These are phyloP conservation scores for Piloderma croceum DNA, from an alignment of 768 basidiomycete species.

Conservation along the genomic window DNA sequence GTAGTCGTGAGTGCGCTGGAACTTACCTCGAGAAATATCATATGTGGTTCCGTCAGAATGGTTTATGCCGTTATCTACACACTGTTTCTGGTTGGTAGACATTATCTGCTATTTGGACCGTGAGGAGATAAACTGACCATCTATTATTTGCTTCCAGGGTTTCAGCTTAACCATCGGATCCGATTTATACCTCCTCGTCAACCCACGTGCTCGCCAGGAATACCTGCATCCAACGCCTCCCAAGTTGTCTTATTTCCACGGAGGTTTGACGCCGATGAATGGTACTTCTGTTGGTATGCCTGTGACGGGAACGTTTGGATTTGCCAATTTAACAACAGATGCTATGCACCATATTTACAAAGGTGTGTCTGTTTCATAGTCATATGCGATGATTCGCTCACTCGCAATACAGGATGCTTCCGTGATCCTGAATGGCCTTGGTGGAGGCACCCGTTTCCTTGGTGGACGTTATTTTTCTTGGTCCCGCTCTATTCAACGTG, in stretches of 20 bases:
- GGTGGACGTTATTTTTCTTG: constrained; percentile 73
- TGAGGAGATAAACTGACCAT: too few relatives aligned
- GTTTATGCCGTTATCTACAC: constrained; percentile 87
- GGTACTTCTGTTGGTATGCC: constrained; percentile 34
- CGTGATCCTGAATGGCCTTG: constrained; percentile 72
- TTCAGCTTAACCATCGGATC: constrained; percentile 83
- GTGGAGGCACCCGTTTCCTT: constrained; percentile 68
- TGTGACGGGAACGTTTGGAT: constrained; percentile 42
- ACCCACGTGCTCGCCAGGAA: constrained; percentile 45
- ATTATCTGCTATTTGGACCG: background rate
- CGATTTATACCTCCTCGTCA: constrained; percentile 70
- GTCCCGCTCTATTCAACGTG: constrained; percentile 73
- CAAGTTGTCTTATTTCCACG: constrained; percentile 46
- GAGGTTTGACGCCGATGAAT: constrained; percentile 46
- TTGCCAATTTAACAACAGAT: constrained; percentile 31
- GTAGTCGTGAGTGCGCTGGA: constrained; percentile 75
- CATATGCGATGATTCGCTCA: constrained; percentile 15
- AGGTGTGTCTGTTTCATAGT: constrained; percentile 15
- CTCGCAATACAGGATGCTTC: constrained; percentile 55
- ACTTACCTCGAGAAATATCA: constrained; percentile 73
- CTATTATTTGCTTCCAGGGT: constrained; percentile 41
- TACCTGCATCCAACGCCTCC: constrained; percentile 26
- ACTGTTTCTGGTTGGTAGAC: constrained; percentile 56
- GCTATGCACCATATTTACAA: constrained; percentile 22
- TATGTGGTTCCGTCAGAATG: constrained; percentile 77